Evolutionary conservation across 345 rosid genomes (phyloP).

Genomic region (Carallia brachiata): DNA sequence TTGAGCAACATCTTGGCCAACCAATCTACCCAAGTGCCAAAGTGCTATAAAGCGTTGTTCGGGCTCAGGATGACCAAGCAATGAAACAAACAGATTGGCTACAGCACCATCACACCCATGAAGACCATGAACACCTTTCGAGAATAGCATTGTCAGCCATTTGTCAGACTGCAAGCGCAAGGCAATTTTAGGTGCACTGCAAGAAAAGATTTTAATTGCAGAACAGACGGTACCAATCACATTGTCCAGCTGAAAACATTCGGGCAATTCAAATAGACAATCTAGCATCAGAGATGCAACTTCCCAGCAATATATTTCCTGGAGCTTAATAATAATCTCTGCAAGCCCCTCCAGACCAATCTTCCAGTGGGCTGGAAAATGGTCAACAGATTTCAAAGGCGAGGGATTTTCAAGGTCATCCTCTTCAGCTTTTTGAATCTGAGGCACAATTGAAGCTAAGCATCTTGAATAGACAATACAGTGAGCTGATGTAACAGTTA

Average conservation of each 20-base stretch:
- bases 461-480: constrained; percentile 57
- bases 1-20: constrained; percentile 50
- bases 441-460: constrained; percentile 43
- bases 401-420: constrained; percentile 30
- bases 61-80: constrained; percentile 75
- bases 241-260: constrained; percentile 40
- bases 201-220: constrained; percentile 44
- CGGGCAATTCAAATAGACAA: constrained; percentile 60
- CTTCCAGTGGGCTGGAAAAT: constrained; percentile 42
- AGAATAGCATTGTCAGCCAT: constrained; percentile 54
- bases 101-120: constrained; percentile 48
- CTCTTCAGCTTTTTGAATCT: constrained; percentile 34
- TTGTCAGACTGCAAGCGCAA: constrained; percentile 75
- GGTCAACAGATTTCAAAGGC: constrained; percentile 32
- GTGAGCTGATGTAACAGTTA: constrained; percentile 51
- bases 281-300: constrained; percentile 62
- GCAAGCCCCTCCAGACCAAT: constrained; percentile 54
- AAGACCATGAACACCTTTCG: constrained; percentile 45
- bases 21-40: constrained; percentile 57
- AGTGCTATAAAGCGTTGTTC: constrained; percentile 74
- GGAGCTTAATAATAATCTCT: constrained; percentile 41
- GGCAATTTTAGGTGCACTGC: constrained; percentile 62
- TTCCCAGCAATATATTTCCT: constrained; percentile 65
- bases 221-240: constrained; percentile 44
- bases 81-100: constrained; percentile 47